Base-by-base conservation (phyloP, 2,329 filamentous ascomycete species). In the Pseudomassariella vexata region DNA sequence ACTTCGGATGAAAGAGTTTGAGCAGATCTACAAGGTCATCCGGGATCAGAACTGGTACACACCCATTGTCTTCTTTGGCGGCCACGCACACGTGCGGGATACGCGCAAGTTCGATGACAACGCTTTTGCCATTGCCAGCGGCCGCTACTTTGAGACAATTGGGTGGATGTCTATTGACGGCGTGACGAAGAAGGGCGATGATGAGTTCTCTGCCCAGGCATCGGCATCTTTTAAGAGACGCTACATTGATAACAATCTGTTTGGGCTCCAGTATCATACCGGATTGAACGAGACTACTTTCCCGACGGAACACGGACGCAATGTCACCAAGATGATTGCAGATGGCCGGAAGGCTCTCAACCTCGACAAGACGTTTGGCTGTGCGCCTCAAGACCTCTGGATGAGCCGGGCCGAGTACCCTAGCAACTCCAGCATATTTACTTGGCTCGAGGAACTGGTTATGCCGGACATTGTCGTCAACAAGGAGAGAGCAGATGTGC, bases 221-320 rank as follows among this genome's bases (percentile, higher is more conserved):
- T 55, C 58, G 0, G 61, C 78, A 25, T 70, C 66, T 2, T 95
- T 94, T 53, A 70, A 73, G 32, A 76, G 90, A 27, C 75, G 82
- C 37, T 96, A 95, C 58, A 90, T 96, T 39, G 90, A 96, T 60
- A 95, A 89, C 61, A 96, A 96, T 46, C 67, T 95, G 0, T 84
- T 78, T 39, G 92, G 88, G 1, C 71, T 94, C 37, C 73, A 89
- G 47, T 74, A 92, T 48, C 90, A 96, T 55, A 85, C 83, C 3
- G 76, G 76, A 0, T 74, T 83, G 19, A 79, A 90, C 45, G 66
- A 72, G 11, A 67, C 74, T 0, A 82, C 77, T 0, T 96, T 96
- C 51, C 70, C 76, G 2, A 95, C 90, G 0, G 65, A 79, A 10
- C 70, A 81, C 28, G 90, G 90, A 12, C 71, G 67, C 31, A 81